These are phyloP conservation scores for Emiliania huxleyi DNA, from an alignment of 78 protist species.

Conservation along the genomic window DNA sequence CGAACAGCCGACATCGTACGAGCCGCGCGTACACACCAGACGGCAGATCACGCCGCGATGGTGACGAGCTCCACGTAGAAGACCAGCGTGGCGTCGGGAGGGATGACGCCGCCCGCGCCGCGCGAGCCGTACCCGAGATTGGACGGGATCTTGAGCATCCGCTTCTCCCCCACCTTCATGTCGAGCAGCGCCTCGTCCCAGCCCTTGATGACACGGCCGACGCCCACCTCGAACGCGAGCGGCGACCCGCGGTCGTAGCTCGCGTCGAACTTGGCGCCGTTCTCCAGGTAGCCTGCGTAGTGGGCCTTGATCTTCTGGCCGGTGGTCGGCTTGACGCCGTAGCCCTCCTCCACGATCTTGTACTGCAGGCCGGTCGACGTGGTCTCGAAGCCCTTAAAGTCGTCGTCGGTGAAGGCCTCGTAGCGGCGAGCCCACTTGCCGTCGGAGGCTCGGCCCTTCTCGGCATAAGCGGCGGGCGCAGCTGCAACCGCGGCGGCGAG, in stretches of 20 bases:
- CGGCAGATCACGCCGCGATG: not conserved
- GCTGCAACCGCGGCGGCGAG: not conserved
- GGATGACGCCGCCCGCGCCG: not conserved
- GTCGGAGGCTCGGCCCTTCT: not conserved
- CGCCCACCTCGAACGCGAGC: slow-evolving; percentile 64
- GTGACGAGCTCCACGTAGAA: not conserved
- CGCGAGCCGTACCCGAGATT: not conserved
- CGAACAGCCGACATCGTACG: no score
- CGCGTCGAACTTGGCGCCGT: slow-evolving; percentile 79
- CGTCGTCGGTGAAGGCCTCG: not conserved
- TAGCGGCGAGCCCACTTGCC: not conserved
- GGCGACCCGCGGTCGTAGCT: slow-evolving; percentile 62
- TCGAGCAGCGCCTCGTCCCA: slow-evolving; percentile 27
- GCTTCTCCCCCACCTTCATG: slow-evolving; percentile 20
- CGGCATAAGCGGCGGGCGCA: not conserved
- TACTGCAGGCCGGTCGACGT: not conserved
- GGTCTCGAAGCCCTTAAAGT: not conserved
- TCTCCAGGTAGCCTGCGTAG: slow-evolving; percentile 64
- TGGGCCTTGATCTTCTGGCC: slow-evolving; percentile 54
- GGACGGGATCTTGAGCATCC: not conserved
- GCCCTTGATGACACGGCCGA: slow-evolving; percentile 30
- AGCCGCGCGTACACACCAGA: no score
- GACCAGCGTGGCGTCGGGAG: not conserved
- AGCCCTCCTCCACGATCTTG: slow-evolving; percentile 19
- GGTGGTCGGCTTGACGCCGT: not conserved